phyloP scores from a whole-genome alignment of 1,284 basidiomycete genomes.

The Apiotrichum laibachii region DNA sequence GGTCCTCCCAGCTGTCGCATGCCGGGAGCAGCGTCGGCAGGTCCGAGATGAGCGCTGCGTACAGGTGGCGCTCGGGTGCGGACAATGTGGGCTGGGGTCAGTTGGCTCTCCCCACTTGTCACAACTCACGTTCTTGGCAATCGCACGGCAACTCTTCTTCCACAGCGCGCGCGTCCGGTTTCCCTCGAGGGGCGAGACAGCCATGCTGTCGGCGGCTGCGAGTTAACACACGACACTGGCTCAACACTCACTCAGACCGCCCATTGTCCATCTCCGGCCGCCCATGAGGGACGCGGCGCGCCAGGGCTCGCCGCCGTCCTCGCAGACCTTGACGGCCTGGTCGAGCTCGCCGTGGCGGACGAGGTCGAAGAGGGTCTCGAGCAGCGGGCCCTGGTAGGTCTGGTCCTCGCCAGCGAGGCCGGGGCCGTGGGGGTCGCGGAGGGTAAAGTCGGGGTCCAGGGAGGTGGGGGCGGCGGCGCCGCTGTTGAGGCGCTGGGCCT shows the following conservation, averaged over 20 bases:
- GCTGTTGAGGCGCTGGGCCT: slow-evolving; percentile 23
- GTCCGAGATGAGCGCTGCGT: slow-evolving; percentile 84
- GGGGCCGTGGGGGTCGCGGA: slow-evolving; percentile 42
- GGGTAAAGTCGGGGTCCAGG: slow-evolving; percentile 47
- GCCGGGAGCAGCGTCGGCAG: slow-evolving; percentile 69
- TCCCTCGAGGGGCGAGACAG: slow-evolving; percentile 51
- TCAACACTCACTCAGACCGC: slow-evolving; percentile 39
- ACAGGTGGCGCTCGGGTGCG: slow-evolving; percentile 74
- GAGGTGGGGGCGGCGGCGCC: slow-evolving; percentile 22
- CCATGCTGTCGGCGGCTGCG: slow-evolving; percentile 52
- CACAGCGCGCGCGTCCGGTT: slow-evolving; percentile 73
- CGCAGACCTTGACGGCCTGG: slow-evolving; percentile 76
- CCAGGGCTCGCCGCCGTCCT: slow-evolving; percentile 85
- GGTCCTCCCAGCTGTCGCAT: slow-evolving; percentile 88
- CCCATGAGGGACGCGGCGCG: slow-evolving; percentile 56
- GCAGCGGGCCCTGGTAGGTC: slow-evolving; percentile 43
- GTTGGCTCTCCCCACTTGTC: slow-evolving; percentile 25
- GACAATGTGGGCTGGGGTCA: slow-evolving; percentile 62
- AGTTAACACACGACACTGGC: slow-evolving; percentile 5
- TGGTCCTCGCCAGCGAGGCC: slow-evolving; percentile 46
- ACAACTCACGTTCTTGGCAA: slow-evolving; percentile 67
- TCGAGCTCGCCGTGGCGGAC: slow-evolving; percentile 65
- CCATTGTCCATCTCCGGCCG: slow-evolving; percentile 44
- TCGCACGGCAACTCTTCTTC: slow-evolving; percentile 76
- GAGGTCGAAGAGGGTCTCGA: slow-evolving; percentile 45